Evolutionary conservation across 2,329 filamentous ascomycete species (phyloP).

Genomic region (Epichloe baconii): DNA sequence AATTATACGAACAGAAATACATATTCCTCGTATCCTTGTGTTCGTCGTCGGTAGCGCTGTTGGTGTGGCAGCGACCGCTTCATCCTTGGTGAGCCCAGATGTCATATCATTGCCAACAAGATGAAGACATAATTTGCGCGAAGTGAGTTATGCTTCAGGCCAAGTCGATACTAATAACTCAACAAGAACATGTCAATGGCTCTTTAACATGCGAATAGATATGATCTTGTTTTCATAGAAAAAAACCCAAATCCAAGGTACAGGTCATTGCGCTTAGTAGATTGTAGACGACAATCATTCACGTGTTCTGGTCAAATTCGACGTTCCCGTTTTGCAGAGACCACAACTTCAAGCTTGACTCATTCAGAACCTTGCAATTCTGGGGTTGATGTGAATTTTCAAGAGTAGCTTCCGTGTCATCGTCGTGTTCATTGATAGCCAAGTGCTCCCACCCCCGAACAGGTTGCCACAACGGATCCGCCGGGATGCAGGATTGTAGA

Average conservation of each 20-base stretch:
- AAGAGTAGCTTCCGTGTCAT: not conserved
- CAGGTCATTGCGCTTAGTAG: not conserved
- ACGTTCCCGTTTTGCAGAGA: not conserved
- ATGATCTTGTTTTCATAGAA: no score
- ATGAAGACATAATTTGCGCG: no score
- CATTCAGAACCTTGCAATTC: conserved; percentile 1
- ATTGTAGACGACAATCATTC: not conserved
- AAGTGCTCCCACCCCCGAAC: conserved; percentile 39
- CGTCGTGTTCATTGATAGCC: not conserved
- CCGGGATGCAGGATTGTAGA: conserved; percentile 37
- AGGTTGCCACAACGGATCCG: conserved; percentile 43
- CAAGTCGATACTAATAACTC: no score
- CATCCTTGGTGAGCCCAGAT: no score
- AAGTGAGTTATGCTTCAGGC: no score
- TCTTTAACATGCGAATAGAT: no score
- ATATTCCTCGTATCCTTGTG: no score
- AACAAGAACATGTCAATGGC: no score
- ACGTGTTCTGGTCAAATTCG: not conserved
- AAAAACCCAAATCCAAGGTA: no score
- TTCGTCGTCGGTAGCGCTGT: not conserved
- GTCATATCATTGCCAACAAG: no score
- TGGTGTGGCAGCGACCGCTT: not conserved
- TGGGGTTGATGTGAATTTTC: not conserved
- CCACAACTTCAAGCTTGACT: conserved; percentile 8
- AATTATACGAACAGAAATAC: not conserved